Conservation (phyloP, 176 grass and related monocot species). For the Elymus sibiricus region DNA sequence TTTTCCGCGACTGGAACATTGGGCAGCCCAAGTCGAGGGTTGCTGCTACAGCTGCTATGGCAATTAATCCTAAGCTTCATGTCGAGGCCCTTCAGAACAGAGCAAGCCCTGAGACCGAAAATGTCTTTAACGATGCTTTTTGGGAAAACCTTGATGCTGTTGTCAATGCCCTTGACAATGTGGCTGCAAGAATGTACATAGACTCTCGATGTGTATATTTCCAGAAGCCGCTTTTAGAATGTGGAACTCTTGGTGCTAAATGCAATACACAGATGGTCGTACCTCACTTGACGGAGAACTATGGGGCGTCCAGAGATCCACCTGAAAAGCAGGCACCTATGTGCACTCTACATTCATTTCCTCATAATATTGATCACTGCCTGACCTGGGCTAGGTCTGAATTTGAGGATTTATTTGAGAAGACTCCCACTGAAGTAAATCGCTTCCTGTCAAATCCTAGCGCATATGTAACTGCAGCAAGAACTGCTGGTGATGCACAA, state of each 20-base stretch:
- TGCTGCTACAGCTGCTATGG: slow-evolving; percentile 70
- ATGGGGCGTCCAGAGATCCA: slow-evolving; percentile 93
- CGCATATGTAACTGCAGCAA: slow-evolving; percentile 53
- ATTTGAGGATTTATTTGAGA: slow-evolving; percentile 92
- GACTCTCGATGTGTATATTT: slow-evolving; percentile 83
- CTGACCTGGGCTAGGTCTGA: slow-evolving; percentile 86
- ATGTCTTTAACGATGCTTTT: slow-evolving; percentile 76
- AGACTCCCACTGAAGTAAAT: slow-evolving; percentile 84
- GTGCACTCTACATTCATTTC: slow-evolving; percentile 90
- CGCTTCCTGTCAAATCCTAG: slow-evolving; percentile 64
- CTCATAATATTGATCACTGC: slow-evolving; percentile 93
- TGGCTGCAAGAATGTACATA: slow-evolving; percentile 90
- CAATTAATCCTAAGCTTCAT: slow-evolving; percentile 74
- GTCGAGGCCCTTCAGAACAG: slow-evolving; percentile 80
- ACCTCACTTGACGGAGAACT: slow-evolving; percentile 86
- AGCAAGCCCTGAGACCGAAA: slow-evolving; percentile 88
- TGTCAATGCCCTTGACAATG: slow-evolving; percentile 84
- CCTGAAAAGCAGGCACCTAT: slow-evolving; percentile 91
- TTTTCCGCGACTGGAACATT: slow-evolving; percentile 94
- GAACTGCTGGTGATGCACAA: slow-evolving; percentile 82
- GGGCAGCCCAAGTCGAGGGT: slow-evolving; percentile 87
- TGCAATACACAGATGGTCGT: slow-evolving; percentile 94
- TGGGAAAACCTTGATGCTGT: slow-evolving; percentile 81
- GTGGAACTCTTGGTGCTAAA: slow-evolving; percentile 83
- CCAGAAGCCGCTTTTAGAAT: slow-evolving; percentile 84